Evolutionary conservation across 2,329 filamentous ascomycete species (phyloP), one percentile per base, ranked within the genome.

Genomic region (Curvularia sp.): DNA sequence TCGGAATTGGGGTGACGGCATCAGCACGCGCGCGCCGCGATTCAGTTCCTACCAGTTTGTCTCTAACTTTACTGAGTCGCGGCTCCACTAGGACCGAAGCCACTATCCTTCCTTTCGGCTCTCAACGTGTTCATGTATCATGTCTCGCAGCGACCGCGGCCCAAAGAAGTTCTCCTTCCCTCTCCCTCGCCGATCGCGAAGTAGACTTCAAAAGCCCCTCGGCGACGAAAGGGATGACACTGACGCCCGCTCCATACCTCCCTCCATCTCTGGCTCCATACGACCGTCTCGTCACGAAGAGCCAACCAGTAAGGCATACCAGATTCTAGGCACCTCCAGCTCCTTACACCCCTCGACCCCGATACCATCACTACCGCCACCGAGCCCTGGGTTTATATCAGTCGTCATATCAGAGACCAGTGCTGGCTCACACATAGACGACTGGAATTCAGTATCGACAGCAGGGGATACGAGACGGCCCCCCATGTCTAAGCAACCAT

Each of bases 151-250:
- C 35, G 50, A 61, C 56, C 67, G 63, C 43, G 65, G 63, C n/a
- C 62, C 68, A 41, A 75, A 49, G 52, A 70, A 74, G 61, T 77
- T 77, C 64, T 76, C 72, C 63, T 78, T 78, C 67, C 71, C 75
- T 39, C 58, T 77, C 13, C 75, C 75, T 20, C 72, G 75, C 24
- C 72, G 73, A 47, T 61, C 65, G 47, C 68, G 65, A 51, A 52
- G 56, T 42, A 70, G 69, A 48, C 38, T 47, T 28, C 64, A 70
- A 51, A 55, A 66, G 48, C 49, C 68, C 55, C 49, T 53, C 53
- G 58, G 62, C 55, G 59, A 33, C 44, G 44, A 31, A 26, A 4
- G 33, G 26, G 28, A 47, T 26, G 26, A 47, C 28, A 31, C 33
- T 38, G 33, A 61, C 50, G 48, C 60, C 51, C 63, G 57, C 61